Base-by-base conservation (phyloP, 2,329 filamentous ascomycete genomes). In the Corniculantispora saksenae region DNA sequence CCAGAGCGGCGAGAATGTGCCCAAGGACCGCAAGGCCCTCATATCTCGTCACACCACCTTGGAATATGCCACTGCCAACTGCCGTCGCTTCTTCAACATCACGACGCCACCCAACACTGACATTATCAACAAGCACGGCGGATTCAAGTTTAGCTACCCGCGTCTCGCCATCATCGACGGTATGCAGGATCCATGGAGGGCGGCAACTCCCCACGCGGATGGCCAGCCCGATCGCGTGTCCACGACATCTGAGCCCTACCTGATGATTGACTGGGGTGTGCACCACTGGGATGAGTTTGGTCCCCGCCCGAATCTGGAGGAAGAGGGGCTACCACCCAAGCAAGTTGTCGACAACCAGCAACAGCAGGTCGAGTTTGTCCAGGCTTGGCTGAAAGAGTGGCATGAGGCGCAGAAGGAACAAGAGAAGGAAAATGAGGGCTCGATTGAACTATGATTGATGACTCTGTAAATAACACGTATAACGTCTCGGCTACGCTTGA, bases 211-310 rank as follows among this genome's bases (percentile, higher is more conserved):
- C 0, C 88, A 94, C 58, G 89, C 88, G 0, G 84, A 87, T n/a
- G 84, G 81, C 1, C 83, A 87, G 0, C 80, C 82, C 0, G 77
- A 81, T 35, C 81, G 91, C 23, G 76, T 80, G 17, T 90, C 84
- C 53, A 91, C 90, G 0, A 77, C 80, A 0, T 83, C 82, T 56
- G 84, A 93, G 78, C 92, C 92, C 0, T 91, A 89, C 68, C 82
- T 92, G n/a, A 73, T 94, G 54, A 92, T 96, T 54, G 79, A 83
- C 3, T 84, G 84, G n/a, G 91, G 86, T 0, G 91, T 94, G 23
- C 92, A 96, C 75, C 91, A 94, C 73, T 95, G 91, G 89, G 90
- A 92, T 69, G 89, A 90, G 78, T 89, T 90, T 68, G 88, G 88
- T 1, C 70, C 91, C n/a, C 58, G 53, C 0, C 70, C 70, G 1